Evolutionary conservation across 768 basidiomycete genomes (phyloP), one percentile per base, ranked within the genome.

Genomic region (Boletus pseudopeckii): DNA sequence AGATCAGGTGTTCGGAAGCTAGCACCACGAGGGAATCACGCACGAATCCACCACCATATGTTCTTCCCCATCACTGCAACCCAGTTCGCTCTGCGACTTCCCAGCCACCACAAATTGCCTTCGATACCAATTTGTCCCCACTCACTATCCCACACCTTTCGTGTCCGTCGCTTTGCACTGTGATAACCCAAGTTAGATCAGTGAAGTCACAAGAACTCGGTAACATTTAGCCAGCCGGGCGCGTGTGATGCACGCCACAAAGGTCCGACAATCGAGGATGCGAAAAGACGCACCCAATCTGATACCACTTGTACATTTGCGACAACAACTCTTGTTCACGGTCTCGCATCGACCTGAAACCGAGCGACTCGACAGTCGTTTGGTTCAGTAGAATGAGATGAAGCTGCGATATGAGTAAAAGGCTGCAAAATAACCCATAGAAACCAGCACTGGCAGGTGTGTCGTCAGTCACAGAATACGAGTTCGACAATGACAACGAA

Each of bases 71-170:
- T 96, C 41, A 88, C 85, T 45, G 82, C 80, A 59, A 80, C 78
- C 93, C 93, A 97, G 58, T 85, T 86, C 40, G 71, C 74, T 45
- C 75, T 68, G 42, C 60, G 55, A 57, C 76, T 80, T 26, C 89
- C 94, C 34, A 82, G 71, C 84, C 87, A 91, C 94, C 94, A 98
- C 7, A 95, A 70, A 65, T 93, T 85, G 0, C 88, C 92, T 64
- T 95, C 94, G 30, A 75, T 81, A 7, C 77, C 74, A 1, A 89
- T 74, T 28, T 76, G 70, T 0, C 94, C 94, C 89, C 90, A 98
- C 62, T 95, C 92, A 24, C 72, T 70, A 58, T 92, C 83, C 86
- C 90, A 95, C 41, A 75, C 69, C 34, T 64, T 69, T 40, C 63
- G 66, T 17, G 75, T 79, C 33, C 64, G 68, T 33, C 71, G 72